A percentile compares a stretch with the other conserved stretches of the same genome.
Conservation (phyloP, 2,329 filamentous ascomycete species). For the Tolypocladium capitatum region DNA sequence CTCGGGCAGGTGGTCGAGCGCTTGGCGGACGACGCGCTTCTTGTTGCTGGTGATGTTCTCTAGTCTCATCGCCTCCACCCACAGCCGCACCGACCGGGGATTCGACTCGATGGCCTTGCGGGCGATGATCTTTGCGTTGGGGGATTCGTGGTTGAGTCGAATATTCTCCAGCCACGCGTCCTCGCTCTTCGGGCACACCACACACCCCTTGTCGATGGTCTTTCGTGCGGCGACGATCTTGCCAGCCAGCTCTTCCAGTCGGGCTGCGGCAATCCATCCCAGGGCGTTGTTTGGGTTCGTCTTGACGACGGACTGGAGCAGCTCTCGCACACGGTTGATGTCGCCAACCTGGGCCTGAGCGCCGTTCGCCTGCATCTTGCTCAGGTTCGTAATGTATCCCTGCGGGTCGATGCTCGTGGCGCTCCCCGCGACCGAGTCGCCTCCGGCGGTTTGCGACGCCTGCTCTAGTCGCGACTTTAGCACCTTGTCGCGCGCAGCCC, state of each 20-base stretch:
- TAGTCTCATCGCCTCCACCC: slow-evolving; percentile 91
- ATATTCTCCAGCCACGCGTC: slow-evolving; percentile 97
- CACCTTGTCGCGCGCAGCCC: slow-evolving; percentile 90
- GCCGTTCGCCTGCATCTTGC: slow-evolving; percentile 66
- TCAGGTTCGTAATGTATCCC: slow-evolving; percentile 87
- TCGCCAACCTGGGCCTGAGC: slow-evolving; percentile 81
- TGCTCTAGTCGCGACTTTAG: slow-evolving; percentile 88
- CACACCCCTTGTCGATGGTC: slow-evolving; percentile 76
- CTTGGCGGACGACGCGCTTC: slow-evolving; percentile 84
- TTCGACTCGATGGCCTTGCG: slow-evolving; percentile 89
- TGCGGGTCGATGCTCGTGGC: slow-evolving; percentile 88
- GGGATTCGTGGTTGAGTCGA: slow-evolving; percentile 66
- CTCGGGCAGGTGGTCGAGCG: slow-evolving; percentile 82
- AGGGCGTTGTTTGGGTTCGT: slow-evolving; percentile 92
- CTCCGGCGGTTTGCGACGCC: slow-evolving; percentile 57
- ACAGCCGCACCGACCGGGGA: slow-evolving; percentile 73
- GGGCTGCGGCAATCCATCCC: slow-evolving; percentile 89
- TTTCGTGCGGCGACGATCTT: slow-evolving; percentile 82
- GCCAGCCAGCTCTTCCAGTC: slow-evolving; percentile 83
- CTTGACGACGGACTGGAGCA: slow-evolving; percentile 94
- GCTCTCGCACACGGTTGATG: slow-evolving; percentile 80
- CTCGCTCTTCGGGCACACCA: slow-evolving; percentile 84
- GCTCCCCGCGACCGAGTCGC: slow-evolving; percentile 58
- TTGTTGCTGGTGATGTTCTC: slow-evolving; percentile 73
- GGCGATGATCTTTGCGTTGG: slow-evolving; percentile 92